These are phyloP conservation scores for Passalora sequoiae DNA, from an alignment of 2,329 filamentous ascomycete species.

Conservation along the genomic window DNA sequence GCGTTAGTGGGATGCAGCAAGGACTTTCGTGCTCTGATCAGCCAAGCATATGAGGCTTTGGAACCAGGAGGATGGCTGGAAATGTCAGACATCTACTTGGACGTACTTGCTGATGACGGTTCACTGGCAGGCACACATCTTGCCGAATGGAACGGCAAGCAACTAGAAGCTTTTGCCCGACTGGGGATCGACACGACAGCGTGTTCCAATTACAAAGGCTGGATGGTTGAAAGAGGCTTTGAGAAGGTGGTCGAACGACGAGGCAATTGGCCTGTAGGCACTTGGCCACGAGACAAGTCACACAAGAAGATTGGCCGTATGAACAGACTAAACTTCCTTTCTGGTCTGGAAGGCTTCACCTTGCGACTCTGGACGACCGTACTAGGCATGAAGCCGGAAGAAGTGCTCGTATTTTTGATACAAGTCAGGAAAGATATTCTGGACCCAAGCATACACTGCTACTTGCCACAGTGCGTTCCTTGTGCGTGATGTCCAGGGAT, in stretches of 20 bases:
- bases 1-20: slow-evolving; percentile 22
- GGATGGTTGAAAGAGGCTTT: slow-evolving; percentile 24
- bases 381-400: slow-evolving; percentile 5
- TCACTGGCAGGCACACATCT: slow-evolving; percentile 29
- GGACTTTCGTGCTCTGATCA: slow-evolving; percentile 18
- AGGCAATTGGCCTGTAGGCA: slow-evolving; percentile 39
- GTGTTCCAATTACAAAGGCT: slow-evolving; percentile 17
- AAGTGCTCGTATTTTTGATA: slow-evolving; percentile 7
- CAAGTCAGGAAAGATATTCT: slow-evolving; percentile 8
- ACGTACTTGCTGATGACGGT: slow-evolving; percentile 12
- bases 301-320: slow-evolving; percentile 35
- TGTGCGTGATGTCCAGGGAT: neutral
- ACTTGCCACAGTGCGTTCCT: slow-evolving; percentile 10
- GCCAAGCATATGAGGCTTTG: slow-evolving; percentile 19
- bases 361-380: slow-evolving; percentile 7
- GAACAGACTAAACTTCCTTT: slow-evolving; percentile 19
- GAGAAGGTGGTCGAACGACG: slow-evolving; percentile 32
- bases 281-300: slow-evolving; percentile 36
- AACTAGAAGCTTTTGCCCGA: neutral
- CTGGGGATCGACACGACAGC: slow-evolving; percentile 36
- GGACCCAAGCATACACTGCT: slow-evolving; percentile 9
- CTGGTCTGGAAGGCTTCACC: slow-evolving; percentile 39
- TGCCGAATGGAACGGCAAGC: slow-evolving; percentile 29
- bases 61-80: slow-evolving; percentile 36
- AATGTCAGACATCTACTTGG: slow-evolving; percentile 22